Conservation (phyloP, 2,329 filamentous ascomycete species). For the Neonectria hederae region DNA sequence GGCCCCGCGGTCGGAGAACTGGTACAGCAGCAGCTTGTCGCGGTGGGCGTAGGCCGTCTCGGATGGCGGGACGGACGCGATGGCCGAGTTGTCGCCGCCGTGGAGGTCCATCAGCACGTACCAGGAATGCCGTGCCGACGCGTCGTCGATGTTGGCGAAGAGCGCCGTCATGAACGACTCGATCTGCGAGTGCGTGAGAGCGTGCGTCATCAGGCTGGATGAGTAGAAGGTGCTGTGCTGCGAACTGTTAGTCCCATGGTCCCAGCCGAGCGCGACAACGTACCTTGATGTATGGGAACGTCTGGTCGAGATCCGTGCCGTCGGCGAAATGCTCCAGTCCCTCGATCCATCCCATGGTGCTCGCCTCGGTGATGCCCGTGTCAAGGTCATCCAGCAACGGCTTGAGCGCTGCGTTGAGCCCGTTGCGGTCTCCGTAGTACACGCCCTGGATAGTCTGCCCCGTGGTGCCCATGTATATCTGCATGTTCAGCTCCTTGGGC, state of each 20-base stretch:
- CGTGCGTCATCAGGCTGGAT: conserved; percentile 43
- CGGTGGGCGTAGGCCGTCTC: conserved; percentile 52
- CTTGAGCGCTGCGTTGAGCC: conserved; percentile 25
- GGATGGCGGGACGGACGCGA: conserved; percentile 40
- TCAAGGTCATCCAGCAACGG: conserved; percentile 35
- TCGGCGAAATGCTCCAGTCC: conserved; percentile 35
- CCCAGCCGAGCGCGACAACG: background rate
- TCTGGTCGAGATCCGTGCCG: conserved; percentile 35
- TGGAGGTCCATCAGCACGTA: conserved; percentile 44
- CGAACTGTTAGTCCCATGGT: background rate
- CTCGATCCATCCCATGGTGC: conserved; percentile 41
- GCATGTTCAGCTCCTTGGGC: conserved; percentile 44
- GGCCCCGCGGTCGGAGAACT: conserved; percentile 56
- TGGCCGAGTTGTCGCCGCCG: conserved; percentile 49
- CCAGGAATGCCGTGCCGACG: conserved; percentile 29
- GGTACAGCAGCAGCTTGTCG: conserved; percentile 59
- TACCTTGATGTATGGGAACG: conserved; percentile 39
- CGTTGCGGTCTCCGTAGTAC: conserved; percentile 38
- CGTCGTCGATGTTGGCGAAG: conserved; percentile 31
- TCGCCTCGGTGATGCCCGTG: conserved; percentile 18
- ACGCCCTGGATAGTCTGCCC: conserved; percentile 42
- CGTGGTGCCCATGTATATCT: conserved; percentile 34
- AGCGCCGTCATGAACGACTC: conserved; percentile 32
- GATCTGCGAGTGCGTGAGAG: conserved; percentile 36
- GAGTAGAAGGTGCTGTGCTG: conserved; percentile 46